Evolutionary conservation across 192 early-diverging fungal species (phyloP), one percentile per base, ranked within the genome.

Genomic region (Coemansia sp.): DNA sequence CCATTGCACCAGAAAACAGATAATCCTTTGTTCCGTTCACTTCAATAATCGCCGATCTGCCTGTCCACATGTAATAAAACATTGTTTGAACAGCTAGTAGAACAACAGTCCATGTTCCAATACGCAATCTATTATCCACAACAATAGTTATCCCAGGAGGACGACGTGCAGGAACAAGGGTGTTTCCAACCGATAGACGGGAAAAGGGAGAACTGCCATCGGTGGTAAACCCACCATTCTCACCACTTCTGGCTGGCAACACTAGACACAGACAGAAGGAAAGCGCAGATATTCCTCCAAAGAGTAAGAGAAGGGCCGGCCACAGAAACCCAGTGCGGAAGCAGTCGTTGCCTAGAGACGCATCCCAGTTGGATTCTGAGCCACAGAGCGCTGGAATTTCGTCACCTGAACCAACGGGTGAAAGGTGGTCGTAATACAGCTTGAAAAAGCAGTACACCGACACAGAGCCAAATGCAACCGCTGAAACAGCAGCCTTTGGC

Each of bases 121-220:
- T 37, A 3, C 18, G 37, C 16, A 61, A 2, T 12, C 77, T 72
- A 32, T 74, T 74, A 61, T 79, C 77, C 6, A 67, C 65, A n/a
- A 74, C 32, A 15, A 39, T 42, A 4, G 65, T 67, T 8, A 15
- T 7, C 51, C 71, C 76, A 26, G 39, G 46, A 8, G 70, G 76
- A n/a, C 67, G 66, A n/a, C 67, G 61, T 32, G 70, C 49, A 37
- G 76, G 62, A 41, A 54, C 55, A 43, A 19, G n/a, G 1, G 1
- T 54, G 1, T 54, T 54, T 0, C 51, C 51, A 54, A 41, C 42
- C 3, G 37, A 41, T 18, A 41, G n/a, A 45, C 60, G 51, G 11
- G 51, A n/a, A 19, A 54, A 22, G 18, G 21, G 51, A 19, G 51
- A n/a, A 19, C 21, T 22, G 12, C 51, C 51, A 54, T 54, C 51